Evolutionary conservation across 495 filamentous ascomycete genomes (phyloP).

Genomic region (Talaromyces proteolyticus): DNA sequence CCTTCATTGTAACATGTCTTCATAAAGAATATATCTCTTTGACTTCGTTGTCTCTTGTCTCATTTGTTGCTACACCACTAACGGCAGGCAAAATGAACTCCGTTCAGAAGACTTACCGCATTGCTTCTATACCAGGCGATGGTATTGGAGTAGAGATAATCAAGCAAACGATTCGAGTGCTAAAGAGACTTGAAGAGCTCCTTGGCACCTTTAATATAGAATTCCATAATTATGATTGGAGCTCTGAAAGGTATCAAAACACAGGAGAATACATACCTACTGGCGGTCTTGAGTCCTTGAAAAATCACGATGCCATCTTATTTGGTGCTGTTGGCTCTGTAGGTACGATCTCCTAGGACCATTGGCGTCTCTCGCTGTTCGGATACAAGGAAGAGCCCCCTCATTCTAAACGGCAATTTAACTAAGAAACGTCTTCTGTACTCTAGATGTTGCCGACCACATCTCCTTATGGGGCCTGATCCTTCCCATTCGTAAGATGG

Average conservation of each 20-base stretch:
- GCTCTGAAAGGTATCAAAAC: constrained; percentile 43
- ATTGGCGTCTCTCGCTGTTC: too few relatives aligned
- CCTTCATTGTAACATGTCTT: not conserved
- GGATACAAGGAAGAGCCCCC: too few relatives aligned
- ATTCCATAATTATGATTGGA: constrained; percentile 46
- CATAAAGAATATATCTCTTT: not conserved
- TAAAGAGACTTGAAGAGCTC: constrained; percentile 33
- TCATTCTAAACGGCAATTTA: not conserved
- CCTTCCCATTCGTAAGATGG: constrained; percentile 47
- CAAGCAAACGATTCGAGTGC: constrained; percentile 34
- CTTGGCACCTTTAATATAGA: constrained; percentile 40
- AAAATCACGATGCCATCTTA: constrained; percentile 48
- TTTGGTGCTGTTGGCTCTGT: constrained; percentile 53
- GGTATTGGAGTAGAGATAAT: constrained; percentile 50
- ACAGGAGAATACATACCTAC: constrained; percentile 48
- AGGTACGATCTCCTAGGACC: constrained; percentile 19
- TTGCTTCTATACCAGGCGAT: constrained; percentile 47
- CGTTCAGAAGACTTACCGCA: too few relatives aligned
- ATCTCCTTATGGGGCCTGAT: constrained; percentile 52
- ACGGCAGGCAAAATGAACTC: too few relatives aligned
- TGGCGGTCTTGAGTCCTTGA: constrained; percentile 43
- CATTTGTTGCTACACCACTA: not conserved
- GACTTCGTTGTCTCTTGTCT: not conserved
- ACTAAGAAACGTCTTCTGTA: not conserved
- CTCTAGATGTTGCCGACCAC: constrained; percentile 48